Conservation (phyloP, 139 green algal species). For the Tetradesmus obliquus region DNA sequence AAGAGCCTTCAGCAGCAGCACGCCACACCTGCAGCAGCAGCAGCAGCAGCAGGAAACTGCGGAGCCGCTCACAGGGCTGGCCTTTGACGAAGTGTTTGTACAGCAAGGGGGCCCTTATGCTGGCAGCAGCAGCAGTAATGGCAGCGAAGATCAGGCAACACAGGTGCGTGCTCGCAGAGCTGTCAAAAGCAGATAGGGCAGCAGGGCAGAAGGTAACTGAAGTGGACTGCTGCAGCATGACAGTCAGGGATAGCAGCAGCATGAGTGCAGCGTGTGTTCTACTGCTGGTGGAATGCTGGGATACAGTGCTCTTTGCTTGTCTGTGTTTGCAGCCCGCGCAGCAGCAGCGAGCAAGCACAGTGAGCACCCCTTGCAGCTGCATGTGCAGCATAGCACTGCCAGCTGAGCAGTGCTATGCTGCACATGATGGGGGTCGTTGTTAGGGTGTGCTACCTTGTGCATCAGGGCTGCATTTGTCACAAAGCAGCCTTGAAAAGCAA, state of each 20-base stretch:
- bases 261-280: neutral
- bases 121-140: neutral
- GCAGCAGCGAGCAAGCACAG: neutral
- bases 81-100: slow-evolving; percentile 28
- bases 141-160: neutral
- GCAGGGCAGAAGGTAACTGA: neutral
- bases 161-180: neutral
- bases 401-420: neutral
- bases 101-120: neutral
- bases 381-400: neutral
- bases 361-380: neutral
- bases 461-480: too few species aligned
- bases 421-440: neutral
- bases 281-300: too few species aligned
- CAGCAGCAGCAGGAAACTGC: neutral
- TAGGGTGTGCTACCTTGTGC: neutral
- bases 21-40: neutral
- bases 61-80: neutral
- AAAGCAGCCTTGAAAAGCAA: too few species aligned
- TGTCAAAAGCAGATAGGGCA: neutral
- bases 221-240: neutral
- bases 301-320: neutral
- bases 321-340: neutral
- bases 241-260: neutral
- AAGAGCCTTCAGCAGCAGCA: slow-evolving; percentile 26